phyloP scores from a whole-genome alignment of 2,329 filamentous ascomycete species.

The Phyllosticta ampelicida region DNA sequence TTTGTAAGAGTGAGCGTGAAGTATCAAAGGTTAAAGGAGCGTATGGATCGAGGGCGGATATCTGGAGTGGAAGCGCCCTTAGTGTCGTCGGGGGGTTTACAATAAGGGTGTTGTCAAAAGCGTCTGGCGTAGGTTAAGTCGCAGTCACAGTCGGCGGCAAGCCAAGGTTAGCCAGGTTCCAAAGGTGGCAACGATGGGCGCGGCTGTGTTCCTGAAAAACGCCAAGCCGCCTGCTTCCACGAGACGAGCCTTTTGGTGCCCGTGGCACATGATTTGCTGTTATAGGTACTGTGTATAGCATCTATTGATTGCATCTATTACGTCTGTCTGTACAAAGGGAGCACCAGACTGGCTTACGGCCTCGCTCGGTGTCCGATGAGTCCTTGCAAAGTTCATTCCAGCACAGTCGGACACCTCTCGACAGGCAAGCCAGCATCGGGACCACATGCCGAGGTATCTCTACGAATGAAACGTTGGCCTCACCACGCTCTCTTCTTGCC shows the following conservation, averaged over 20 bases:
- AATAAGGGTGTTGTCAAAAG: no score
- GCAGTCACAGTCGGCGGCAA: slow-evolving; percentile 3
- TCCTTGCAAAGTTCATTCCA: no score
- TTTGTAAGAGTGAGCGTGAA: neutral
- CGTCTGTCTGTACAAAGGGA: no score
- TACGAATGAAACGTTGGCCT: neutral
- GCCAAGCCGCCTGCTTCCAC: neutral
- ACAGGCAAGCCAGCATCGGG: no score
- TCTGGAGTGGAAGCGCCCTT: neutral
- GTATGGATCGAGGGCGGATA: neutral
- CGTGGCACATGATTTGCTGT: no score
- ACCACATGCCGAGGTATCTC: neutral
- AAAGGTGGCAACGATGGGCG: slow-evolving; percentile 1
- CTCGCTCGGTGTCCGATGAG: no score
- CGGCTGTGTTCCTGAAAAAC: neutral
- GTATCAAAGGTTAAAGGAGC: neutral
- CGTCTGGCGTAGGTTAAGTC: neutral
- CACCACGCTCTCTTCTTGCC: slow-evolving; percentile 10
- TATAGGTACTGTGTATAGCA: no score
- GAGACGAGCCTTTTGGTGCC: no score
- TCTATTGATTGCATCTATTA: no score
- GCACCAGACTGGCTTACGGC: no score
- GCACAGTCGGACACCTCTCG: no score
- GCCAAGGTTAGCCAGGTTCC: slow-evolving; percentile 5
- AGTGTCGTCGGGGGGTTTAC: slow-evolving; percentile 4